Evolutionary conservation across 192 early-diverging fungal species (phyloP), one percentile per base, ranked within the genome.

Genomic region (Coemansia sp.): DNA sequence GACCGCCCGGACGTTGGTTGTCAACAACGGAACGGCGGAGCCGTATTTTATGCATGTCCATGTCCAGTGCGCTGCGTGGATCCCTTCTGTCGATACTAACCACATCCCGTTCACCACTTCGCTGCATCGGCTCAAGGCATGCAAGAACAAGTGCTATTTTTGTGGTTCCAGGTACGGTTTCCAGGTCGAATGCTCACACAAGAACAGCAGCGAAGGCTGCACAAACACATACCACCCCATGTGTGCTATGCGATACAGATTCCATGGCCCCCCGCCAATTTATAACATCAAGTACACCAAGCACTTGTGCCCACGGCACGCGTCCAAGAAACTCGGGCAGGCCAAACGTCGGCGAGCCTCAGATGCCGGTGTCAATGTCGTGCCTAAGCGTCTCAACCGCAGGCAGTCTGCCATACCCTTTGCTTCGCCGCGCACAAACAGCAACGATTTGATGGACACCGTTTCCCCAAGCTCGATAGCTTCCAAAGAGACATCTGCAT

Each of bases 21-120:
- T 75, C 30, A 20, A 55, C 12, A 69, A 65, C 25, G 52, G 67
- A 16, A 59, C 69, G 2, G 57, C 32, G 17, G 77, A 80, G 49
- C 42, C 52, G 8, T 61, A 68, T 18, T 82, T 70, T 60, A 52
- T 76, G 12, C 79, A 82, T 48, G 61, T 76, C 6, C 79, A 82
- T 55, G 71, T 82, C n/a, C 73, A 73, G 17, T 82, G 79, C 51
- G 79, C 79, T 18, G 79, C 71, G 42, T 76, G 71, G 61, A 68
- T 71, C 7, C 71, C 73, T 2, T 55, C 69, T 20, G 30, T 82
- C 40, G 67, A 75, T 64, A 82, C 75, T 11, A 65, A 62, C 67
- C 62, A 61, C 5, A 62, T 75, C 2, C 77, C 77, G 33, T 80
- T 80, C 33, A 72, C 69, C 1, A 80, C 69, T n/a, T 17, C 48